Percentiles rank a stretch among this genome's conserved stretches.
Evolutionary conservation across 345 rosid genomes (phyloP).

Genomic region (Salix udensis): DNA sequence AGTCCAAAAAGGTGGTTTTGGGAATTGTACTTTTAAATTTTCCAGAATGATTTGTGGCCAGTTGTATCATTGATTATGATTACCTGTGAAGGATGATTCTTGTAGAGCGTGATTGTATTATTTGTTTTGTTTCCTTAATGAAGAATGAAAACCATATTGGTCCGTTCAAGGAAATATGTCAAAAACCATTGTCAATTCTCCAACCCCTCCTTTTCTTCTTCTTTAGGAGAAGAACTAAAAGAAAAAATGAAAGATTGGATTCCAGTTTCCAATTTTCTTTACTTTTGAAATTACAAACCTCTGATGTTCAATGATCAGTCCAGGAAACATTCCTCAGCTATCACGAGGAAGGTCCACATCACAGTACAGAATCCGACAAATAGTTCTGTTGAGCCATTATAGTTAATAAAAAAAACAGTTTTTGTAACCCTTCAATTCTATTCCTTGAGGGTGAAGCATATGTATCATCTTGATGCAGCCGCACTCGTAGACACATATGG

Average conservation of each 20-base stretch:
- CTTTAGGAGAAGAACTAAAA: background rate
- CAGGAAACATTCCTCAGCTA: background rate
- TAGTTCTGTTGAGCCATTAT: background rate
- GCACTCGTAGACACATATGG: too few relatives aligned
- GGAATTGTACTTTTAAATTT: background rate
- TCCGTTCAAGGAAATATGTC: background rate
- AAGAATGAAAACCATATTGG: background rate
- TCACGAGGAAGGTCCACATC: background rate
- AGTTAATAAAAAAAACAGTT: background rate
- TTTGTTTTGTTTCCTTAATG: conserved; percentile 11
- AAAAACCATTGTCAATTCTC: background rate
- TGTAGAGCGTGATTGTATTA: conserved; percentile 6
- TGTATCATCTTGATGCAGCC: background rate
- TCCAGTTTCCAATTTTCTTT: background rate
- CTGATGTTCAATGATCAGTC: background rate
- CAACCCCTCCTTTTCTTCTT: background rate
- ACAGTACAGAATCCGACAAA: background rate
- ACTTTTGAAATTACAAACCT: background rate
- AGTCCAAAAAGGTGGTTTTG: conserved; percentile 15
- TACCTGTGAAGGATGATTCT: conserved; percentile 1
- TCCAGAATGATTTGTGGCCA: conserved; percentile 7
- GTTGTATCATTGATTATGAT: conserved; percentile 5
- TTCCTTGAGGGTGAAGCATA: background rate
- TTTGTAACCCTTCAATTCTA: background rate
- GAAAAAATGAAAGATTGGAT: background rate